phyloP scores from a whole-genome alignment of 2,329 filamentous ascomycete genomes.

The Curvularia sp. region DNA sequence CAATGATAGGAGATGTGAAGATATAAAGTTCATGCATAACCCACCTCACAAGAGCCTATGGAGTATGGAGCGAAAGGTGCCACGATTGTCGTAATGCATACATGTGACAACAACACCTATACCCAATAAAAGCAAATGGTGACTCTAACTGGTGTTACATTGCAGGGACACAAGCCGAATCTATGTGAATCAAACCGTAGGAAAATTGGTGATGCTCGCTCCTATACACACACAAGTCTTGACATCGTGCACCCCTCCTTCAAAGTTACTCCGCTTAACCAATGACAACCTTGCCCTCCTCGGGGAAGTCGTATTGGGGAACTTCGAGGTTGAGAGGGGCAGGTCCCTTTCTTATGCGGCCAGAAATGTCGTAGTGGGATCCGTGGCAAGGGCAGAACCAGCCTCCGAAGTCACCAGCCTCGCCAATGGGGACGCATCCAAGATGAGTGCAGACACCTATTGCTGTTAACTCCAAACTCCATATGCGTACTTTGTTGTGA shows the following conservation, averaged over 20 bases:
- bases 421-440: conserved; percentile 98
- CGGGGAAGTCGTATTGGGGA: conserved; percentile 88
- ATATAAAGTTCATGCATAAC: not conserved
- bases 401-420: conserved; percentile 96
- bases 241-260: conserved; percentile 12
- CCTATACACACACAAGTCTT: conserved; percentile 43
- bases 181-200: conserved; percentile 40
- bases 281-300: conserved; percentile 87
- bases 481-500: not conserved
- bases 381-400: conserved; percentile 99
- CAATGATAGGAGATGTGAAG: conserved; percentile 15
- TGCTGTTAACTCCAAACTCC: conserved; percentile 33
- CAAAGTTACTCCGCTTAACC: conserved; percentile 66
- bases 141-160: conserved; percentile 49
- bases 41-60: not conserved
- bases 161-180: conserved; percentile 46
- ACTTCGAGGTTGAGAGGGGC: conserved; percentile 98
- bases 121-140: conserved; percentile 2
- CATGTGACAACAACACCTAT: not conserved
- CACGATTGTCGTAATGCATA: not conserved
- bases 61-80: not conserved
- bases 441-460: conserved; percentile 97
- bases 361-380: conserved; percentile 99
- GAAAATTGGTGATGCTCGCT: conserved; percentile 43
- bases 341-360: conserved; percentile 95